Percentiles rank a stretch among this genome's conserved stretches.
Conservation (phyloP, 225 moss, liverwort and hornwort species). For the Thuidium tamariscinum region DNA sequence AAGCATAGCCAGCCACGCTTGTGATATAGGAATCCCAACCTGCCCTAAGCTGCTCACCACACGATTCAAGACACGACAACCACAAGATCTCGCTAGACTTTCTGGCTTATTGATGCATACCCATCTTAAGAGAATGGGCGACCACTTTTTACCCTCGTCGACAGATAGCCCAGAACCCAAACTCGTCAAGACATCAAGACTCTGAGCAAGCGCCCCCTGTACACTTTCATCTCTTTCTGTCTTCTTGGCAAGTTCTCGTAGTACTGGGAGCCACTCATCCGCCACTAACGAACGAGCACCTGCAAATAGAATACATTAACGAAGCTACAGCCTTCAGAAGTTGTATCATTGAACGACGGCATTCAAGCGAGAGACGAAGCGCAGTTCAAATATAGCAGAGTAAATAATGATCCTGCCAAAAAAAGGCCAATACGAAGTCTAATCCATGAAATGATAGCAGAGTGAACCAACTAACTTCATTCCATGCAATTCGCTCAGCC, state of each 20-base stretch:
- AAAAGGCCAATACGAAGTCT: not conserved
- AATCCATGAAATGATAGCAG: not conserved
- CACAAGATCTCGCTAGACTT: constrained; percentile 67
- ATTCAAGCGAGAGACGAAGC: not conserved
- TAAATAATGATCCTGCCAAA: not conserved
- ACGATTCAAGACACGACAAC: constrained; percentile 75
- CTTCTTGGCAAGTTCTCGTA: constrained; percentile 78
- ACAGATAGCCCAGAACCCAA: constrained; percentile 45
- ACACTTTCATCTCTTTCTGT: constrained; percentile 56
- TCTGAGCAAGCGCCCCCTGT: constrained; percentile 77
- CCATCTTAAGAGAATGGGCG: constrained; percentile 85
- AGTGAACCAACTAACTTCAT: not conserved
- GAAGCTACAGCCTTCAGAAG: not conserved
- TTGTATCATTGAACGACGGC: not conserved
- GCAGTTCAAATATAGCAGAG: not conserved
- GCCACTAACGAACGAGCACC: constrained; percentile 54
- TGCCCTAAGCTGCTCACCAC: constrained; percentile 80
- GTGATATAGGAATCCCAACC: constrained; percentile 82
- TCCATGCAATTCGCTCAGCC: not conserved
- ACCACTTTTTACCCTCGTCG: constrained; percentile 95
- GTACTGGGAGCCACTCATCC: constrained; percentile 60
- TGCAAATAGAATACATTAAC: constrained; percentile 3
- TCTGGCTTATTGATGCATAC: constrained; percentile 73
- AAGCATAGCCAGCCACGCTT: constrained; percentile 98
- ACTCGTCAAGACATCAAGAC: constrained; percentile 75